These are phyloP conservation scores for Colletotrichum costaricense DNA, from an alignment of 2,329 filamentous ascomycete genomes.

Conservation along the genomic window DNA sequence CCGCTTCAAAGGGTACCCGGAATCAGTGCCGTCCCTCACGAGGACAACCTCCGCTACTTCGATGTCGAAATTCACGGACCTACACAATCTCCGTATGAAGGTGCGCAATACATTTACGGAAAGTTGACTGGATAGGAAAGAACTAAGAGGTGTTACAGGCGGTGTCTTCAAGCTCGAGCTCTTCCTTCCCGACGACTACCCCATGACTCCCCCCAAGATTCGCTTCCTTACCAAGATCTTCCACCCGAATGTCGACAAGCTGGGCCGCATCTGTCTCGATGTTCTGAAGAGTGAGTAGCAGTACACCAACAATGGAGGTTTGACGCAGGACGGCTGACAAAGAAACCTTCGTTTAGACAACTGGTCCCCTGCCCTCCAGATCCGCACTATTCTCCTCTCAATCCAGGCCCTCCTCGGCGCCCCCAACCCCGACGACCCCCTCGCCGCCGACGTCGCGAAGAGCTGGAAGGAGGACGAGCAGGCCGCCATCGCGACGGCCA, in stretches of 20 bases:
- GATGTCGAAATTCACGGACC: slow-evolving; percentile 97
- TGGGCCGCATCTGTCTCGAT: slow-evolving; percentile 96
- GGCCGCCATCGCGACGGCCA: slow-evolving; percentile 90
- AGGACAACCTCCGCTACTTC: slow-evolving; percentile 98
- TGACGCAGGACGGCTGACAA: slow-evolving; percentile 9
- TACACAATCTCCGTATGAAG: slow-evolving; percentile 93
- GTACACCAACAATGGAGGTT: neutral
- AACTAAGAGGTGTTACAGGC: slow-evolving; percentile 49
- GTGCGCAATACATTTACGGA: slow-evolving; percentile 57
- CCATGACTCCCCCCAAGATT: slow-evolving; percentile 98
- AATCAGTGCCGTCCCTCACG: slow-evolving; percentile 94
- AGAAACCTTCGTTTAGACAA: slow-evolving; percentile 73
- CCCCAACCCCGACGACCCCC: slow-evolving; percentile 97
- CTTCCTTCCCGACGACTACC: slow-evolving; percentile 98
- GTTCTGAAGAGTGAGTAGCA: slow-evolving; percentile 86
- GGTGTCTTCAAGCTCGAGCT: slow-evolving; percentile 97
- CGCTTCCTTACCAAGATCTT: slow-evolving; percentile 99
- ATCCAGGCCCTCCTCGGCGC: slow-evolving; percentile 97
- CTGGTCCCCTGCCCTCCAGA: slow-evolving; percentile 98
- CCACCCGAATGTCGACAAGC: slow-evolving; percentile 98
- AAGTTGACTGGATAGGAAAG: neutral
- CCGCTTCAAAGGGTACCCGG: slow-evolving; percentile 80
- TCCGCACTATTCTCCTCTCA: slow-evolving; percentile 97
- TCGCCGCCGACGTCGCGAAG: slow-evolving; percentile 97
- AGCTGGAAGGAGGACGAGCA: slow-evolving; percentile 97